Conservation (phyloP, 129 eudicot species). For the Flaveria robusta region DNA sequence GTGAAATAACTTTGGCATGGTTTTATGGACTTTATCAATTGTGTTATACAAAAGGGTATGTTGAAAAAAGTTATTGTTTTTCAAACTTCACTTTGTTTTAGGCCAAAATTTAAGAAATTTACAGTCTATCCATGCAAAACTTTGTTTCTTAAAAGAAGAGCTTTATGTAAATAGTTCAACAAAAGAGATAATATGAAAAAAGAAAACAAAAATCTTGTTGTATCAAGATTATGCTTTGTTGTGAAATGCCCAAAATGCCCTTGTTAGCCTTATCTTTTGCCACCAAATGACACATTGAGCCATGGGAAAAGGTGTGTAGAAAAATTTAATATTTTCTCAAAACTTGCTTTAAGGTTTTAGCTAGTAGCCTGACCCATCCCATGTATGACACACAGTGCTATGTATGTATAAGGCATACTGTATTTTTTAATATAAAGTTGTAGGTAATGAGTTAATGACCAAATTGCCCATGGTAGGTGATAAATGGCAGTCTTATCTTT, state of each 20-base stretch:
- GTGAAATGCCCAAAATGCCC: conserved; percentile 27
- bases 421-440: conserved; percentile 7
- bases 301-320: conserved; percentile 31
- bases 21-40: conserved; percentile 26
- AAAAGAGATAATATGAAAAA: conserved; percentile 18
- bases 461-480: conserved; percentile 11
- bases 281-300: conserved; percentile 26
- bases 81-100: conserved; percentile 6
- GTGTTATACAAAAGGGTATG: conserved; percentile 31
- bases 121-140: not conserved
- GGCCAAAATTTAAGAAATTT: conserved; percentile 1
- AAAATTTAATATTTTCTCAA: conserved; percentile 1
- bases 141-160: conserved; percentile 14
- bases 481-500: conserved; percentile 1
- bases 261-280: conserved; percentile 14
- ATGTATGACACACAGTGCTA: conserved; percentile 26
- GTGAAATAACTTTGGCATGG: conserved; percentile 35
- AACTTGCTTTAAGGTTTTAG: conserved; percentile 26
- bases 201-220: not conserved
- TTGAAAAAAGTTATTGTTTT: conserved; percentile 1
- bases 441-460: conserved; percentile 33
- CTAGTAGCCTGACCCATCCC: conserved; percentile 10
- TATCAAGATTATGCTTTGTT: conserved; percentile 14
- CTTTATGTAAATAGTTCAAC: not conserved
- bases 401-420: conserved; percentile 19